phyloP scores from a whole-genome alignment of 495 filamentous ascomycete species.

The Daldinia vernicosa region DNA sequence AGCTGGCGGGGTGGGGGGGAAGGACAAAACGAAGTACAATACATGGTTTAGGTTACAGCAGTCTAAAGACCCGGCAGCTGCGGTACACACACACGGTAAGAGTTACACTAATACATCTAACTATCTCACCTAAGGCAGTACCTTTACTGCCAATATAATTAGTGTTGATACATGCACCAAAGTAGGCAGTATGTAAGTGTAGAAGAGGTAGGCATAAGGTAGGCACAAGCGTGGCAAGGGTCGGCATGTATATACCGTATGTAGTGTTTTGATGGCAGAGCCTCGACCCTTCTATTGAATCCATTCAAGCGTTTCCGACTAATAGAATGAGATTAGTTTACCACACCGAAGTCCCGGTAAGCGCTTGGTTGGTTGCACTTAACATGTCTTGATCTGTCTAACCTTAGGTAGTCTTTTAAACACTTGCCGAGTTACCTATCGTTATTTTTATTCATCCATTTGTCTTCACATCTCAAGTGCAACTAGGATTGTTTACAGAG shows the following conservation, averaged over 20 bases:
- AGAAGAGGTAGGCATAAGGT: neutral
- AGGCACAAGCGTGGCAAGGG: constrained; percentile 21
- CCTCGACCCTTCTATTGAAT: constrained; percentile 26
- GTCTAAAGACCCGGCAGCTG: constrained; percentile 1
- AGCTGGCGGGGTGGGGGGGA: constrained; percentile 20
- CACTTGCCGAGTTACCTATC: neutral
- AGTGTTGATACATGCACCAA: neutral
- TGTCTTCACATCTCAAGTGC: neutral
- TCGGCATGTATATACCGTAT: neutral
- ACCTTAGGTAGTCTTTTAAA: neutral
- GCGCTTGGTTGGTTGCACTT: neutral
- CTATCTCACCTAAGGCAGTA: neutral
- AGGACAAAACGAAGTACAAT: constrained; percentile 1
- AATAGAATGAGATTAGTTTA: constrained; percentile 1
- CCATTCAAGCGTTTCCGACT: constrained; percentile 11
- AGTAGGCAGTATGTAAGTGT: neutral
- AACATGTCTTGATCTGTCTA: neutral
- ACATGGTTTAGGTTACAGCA: neutral
- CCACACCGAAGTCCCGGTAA: constrained; percentile 3
- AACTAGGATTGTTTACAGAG: neutral
- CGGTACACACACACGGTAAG: constrained; percentile 3
- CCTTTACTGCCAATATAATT: neutral
- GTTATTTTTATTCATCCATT: neutral
- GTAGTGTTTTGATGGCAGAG: constrained; percentile 8
- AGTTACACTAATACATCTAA: neutral